phyloP scores from a whole-genome alignment of 345 rosid species.

The Dipteronia dyeriana region DNA sequence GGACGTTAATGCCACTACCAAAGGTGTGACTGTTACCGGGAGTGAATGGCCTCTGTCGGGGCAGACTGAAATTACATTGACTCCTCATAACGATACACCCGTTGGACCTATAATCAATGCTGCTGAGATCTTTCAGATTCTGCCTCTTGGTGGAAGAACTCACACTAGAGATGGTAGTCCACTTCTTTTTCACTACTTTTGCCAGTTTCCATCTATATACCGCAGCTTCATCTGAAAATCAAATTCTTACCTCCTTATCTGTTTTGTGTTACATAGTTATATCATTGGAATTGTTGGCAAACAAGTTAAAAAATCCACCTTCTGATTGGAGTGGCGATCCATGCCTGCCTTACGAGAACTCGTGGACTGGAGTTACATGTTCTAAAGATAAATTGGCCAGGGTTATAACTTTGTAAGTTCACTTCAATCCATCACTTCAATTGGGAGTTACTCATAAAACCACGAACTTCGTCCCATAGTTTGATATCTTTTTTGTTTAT shows the following conservation, averaged over 20 bases:
- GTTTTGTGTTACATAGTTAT: conserved; percentile 31
- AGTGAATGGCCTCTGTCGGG: conserved; percentile 77
- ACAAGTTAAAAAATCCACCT: conserved; percentile 57
- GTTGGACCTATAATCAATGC: conserved; percentile 77
- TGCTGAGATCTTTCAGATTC: conserved; percentile 72
- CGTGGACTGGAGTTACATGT: conserved; percentile 92
- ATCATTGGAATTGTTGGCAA: conserved; percentile 66
- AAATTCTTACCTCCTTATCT: neutral
- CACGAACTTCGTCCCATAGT: neutral
- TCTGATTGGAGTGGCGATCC: conserved; percentile 92
- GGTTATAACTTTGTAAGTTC: conserved; percentile 67
- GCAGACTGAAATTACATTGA: conserved; percentile 56
- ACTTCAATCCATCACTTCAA: conserved; percentile 3
- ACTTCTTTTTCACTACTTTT: conserved; percentile 7
- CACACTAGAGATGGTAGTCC: conserved; percentile 64
- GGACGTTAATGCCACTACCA: conserved; percentile 59
- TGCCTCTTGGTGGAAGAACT: conserved; percentile 71
- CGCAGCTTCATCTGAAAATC: neutral
- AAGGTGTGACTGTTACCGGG: conserved; percentile 68
- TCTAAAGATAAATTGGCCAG: conserved; percentile 50
- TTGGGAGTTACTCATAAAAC: neutral
- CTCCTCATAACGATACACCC: conserved; percentile 41
- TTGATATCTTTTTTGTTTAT: neutral
- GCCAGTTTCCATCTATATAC: neutral
- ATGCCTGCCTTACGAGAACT: conserved; percentile 70